Evolutionary conservation across 2,329 filamentous ascomycete species (phyloP), one percentile per base, ranked within the genome.

Genomic region (Coniochaeta pulveracea): DNA sequence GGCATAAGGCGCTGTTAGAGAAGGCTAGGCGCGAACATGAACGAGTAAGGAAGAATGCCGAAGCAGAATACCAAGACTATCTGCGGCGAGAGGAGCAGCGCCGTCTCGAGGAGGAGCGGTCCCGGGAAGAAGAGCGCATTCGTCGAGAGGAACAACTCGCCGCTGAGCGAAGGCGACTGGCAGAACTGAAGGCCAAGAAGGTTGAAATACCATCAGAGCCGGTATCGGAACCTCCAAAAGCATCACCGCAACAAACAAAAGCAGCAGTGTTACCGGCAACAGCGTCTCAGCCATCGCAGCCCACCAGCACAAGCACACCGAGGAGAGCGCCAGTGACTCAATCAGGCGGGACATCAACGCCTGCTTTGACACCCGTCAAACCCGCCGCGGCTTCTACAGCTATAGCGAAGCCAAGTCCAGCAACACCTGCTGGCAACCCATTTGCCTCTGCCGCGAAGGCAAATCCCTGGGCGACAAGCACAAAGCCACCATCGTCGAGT

Each of bases 171-270:
- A 33, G 26, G n/a, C 35, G 37, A 19, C 28, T 56, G 17, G 47
- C 52, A 12, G 50, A 45, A 5, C 49, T 57, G 19, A 50, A 48
- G 36, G 47, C 48, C 4, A 50, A 49, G 22, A 47, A 50, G 34
- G 39, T 56, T 5, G 42, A 40, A 19, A 45, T 49, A 10, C 46
- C 48, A 22, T 36, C 41, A 17, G 35, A 45, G 4, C 41, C 43
- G 8, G 39, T 40, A 10, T 35, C 35, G 11, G 29, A 37, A 18
- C 39, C 26, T 4, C 14, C 17, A 6, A 15, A 17, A 10, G n/a
- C 34, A 26, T 8, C 30, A 12, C 14, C 26, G n/a, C n/a, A n/a
- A n/a, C n/a, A n/a, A n/a, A n/a, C n/a, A 9, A 11, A 9, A 14
- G 10, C 10, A 23, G 4, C 7, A 27, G 9, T 14, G 25, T 10